Evolutionary conservation across 768 basidiomycete species (phyloP).

Genomic region (Boletus pseudopeckii): DNA sequence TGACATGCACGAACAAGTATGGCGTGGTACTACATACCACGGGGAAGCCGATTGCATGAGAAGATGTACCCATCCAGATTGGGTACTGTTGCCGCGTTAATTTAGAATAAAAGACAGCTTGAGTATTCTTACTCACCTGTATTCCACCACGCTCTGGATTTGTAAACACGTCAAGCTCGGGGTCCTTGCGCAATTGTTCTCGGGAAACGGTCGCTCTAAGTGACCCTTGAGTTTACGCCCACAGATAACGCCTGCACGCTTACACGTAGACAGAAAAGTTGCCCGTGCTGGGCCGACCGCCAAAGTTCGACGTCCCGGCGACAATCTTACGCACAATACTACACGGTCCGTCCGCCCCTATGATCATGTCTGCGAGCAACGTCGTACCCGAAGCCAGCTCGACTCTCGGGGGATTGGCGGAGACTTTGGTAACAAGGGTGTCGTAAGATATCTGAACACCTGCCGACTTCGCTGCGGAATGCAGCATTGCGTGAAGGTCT

Average conservation of each 20-base stretch:
- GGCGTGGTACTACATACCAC: slow-evolving; percentile 8
- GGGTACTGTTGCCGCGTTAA: slow-evolving; percentile 8
- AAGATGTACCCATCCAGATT: slow-evolving; percentile 21
- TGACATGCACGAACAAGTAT: neutral
- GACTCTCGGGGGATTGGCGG: slow-evolving; percentile 29
- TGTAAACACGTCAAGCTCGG: slow-evolving; percentile 32
- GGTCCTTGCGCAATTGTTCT: slow-evolving; percentile 37
- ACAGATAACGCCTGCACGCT: slow-evolving; percentile 10
- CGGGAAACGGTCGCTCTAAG: slow-evolving; percentile 41
- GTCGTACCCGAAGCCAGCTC: slow-evolving; percentile 40
- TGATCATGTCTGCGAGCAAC: slow-evolving; percentile 46
- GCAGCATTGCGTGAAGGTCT: slow-evolving; percentile 47
- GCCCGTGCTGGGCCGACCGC: slow-evolving; percentile 17
- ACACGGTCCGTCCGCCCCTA: slow-evolving; percentile 55
- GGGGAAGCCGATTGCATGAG: slow-evolving; percentile 13
- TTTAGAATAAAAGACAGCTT: neutral
- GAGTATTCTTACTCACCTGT: slow-evolving; percentile 14
- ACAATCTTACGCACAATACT: slow-evolving; percentile 38
- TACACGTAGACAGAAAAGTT: slow-evolving; percentile 42
- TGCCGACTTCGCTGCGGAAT: slow-evolving; percentile 41
- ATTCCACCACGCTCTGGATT: slow-evolving; percentile 10
- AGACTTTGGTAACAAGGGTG: slow-evolving; percentile 32
- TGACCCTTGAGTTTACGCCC: slow-evolving; percentile 1
- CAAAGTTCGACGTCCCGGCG: slow-evolving; percentile 27
- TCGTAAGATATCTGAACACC: slow-evolving; percentile 47